These are phyloP conservation scores for peach (Prunus persica) DNA, from an alignment of 306 rosid species.

Conservation along the genomic window Prunus_persica_NCBIv2 NC_034013.1:13000501-13001000, in stretches of 20 bases:
- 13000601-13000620: not conserved
- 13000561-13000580: not conserved
- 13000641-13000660: not conserved
- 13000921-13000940: conserved; percentile 39
- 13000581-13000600: not conserved
- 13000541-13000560: conserved; percentile 2
- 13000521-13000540: not conserved
- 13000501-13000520: not conserved
- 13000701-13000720: not conserved
- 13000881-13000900: conserved; percentile 54
- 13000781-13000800: conserved; percentile 34
- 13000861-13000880: conserved; percentile 52
- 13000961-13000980: conserved; percentile 58
- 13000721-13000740: conserved; percentile 13
- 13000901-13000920: conserved; percentile 62
- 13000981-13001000: conserved; percentile 71
- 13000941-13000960: conserved; percentile 37
- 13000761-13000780: conserved; percentile 19
- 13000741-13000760: conserved; percentile 18
- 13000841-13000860: conserved; percentile 81
- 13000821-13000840: conserved; percentile 63
- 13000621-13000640: not conserved
- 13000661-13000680: not conserved
- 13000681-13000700: not conserved
- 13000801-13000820: conserved; percentile 31